Evolutionary conservation across 2,329 filamentous ascomycete genomes (phyloP), one percentile per base, ranked within the genome.

Genomic region (Claviceps maximensis): DNA sequence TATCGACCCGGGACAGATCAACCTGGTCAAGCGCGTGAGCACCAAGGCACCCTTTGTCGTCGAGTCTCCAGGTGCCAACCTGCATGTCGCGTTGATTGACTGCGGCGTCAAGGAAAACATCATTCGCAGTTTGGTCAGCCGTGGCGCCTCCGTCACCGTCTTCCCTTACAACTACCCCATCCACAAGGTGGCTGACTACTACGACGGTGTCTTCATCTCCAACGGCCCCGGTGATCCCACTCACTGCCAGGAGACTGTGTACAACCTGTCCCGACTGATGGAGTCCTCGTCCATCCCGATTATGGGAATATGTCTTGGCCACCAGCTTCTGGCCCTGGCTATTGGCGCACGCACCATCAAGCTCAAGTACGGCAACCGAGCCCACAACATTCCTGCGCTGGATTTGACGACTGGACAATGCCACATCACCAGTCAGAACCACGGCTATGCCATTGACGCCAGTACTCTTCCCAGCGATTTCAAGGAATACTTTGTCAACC

Each of bases 61-160:
- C 59, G 86, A 87, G 68, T 89, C 90, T 50, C 80, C 83, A 33
- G 80, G 85, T 60, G 89, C 91, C 58, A 82, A 86, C 64, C 84
- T 88, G 68, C 93, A 98, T 73, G 82, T 98, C 61, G 93, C 91
- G 55, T 79, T 98, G 61, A 86, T 98, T 67, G 93, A 98, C 73
- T 98, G 93, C 65, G 93, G 93, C 76, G 93, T 97, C 61, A 98
- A 98, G 81, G 93, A 98, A 80, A 98, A 98, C 76, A 98, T 98
- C 63, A 83, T 98, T 55, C 89, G 93, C 65, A 94, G 87, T 69
- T 78, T 98, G 56, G 90, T 97, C 65, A 84, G 80, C 71, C 89
- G 93, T 58, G 93, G 93, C 56, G 88, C 90, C 52, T 90, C 87
- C 58, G 87, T 95, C 58, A 97, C 93, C 42, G 87, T 89, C 63